Percentiles rank a stretch among this genome's conserved stretches.
Conservation (phyloP, 2,329 filamentous ascomycete species). For the Ophiostoma novo-ulmi region DNA sequence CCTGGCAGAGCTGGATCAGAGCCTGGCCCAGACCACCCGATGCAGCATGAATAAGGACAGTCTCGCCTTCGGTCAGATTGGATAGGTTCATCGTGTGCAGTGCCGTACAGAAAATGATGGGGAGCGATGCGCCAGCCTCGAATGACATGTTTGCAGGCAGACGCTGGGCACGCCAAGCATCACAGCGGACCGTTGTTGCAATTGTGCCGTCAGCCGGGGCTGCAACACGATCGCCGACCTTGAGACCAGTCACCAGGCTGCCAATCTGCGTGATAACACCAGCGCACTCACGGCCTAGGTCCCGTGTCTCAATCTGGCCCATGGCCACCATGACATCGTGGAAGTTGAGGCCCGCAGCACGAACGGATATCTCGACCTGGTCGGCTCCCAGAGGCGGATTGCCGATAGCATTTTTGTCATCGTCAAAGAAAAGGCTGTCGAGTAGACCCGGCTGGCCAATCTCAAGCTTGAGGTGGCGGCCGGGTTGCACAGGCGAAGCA, state of each 20-base stretch:
- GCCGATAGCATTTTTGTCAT: slow-evolving; percentile 22
- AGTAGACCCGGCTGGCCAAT: slow-evolving; percentile 30
- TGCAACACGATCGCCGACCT: slow-evolving; percentile 36
- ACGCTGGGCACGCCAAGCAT: slow-evolving; percentile 24
- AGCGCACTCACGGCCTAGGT: slow-evolving; percentile 33
- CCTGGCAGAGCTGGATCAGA: slow-evolving; percentile 40
- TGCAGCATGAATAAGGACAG: slow-evolving; percentile 43
- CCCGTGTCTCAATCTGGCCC: slow-evolving; percentile 27
- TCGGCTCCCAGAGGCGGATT: slow-evolving; percentile 16
- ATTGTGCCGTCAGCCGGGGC: slow-evolving; percentile 24
- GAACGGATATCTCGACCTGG: slow-evolving; percentile 33
- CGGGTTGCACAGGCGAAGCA: slow-evolving; percentile 23
- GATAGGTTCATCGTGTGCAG: slow-evolving; percentile 28
- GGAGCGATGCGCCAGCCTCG: slow-evolving; percentile 33
- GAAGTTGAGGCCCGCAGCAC: slow-evolving; percentile 36
- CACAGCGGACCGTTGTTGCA: slow-evolving; percentile 24
- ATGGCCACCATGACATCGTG: slow-evolving; percentile 36
- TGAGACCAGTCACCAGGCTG: slow-evolving; percentile 26
- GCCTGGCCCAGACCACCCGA: slow-evolving; percentile 42
- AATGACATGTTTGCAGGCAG: slow-evolving; percentile 33
- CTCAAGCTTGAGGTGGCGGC: slow-evolving; percentile 25
- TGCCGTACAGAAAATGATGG: slow-evolving; percentile 34
- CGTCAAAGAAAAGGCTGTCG: slow-evolving; percentile 31
- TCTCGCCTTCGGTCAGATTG: slow-evolving; percentile 28
- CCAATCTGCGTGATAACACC: slow-evolving; percentile 29